These are phyloP conservation scores for Cladosporium sphaerospermum DNA, from an alignment of 2,329 filamentous ascomycete species.

Conservation along the genomic window DNA sequence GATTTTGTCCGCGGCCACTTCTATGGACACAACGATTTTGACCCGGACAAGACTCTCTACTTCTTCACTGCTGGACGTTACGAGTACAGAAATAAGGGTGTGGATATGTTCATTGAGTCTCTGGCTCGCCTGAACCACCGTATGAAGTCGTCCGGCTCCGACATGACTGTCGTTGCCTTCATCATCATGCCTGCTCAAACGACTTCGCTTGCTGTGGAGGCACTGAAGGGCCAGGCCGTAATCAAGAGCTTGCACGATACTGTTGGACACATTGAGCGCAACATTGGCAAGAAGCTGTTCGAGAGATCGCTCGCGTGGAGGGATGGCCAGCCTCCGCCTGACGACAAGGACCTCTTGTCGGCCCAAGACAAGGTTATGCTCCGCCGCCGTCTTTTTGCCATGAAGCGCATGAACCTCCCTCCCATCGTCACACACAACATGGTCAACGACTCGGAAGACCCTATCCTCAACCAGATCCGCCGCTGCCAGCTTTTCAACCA, in stretches of 20 bases:
- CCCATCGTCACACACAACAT: slow-evolving; percentile 99
- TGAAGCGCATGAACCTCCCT: slow-evolving; percentile 86
- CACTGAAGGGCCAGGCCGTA: slow-evolving; percentile 91
- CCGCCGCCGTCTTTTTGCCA: slow-evolving; percentile 84
- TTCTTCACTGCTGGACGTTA: slow-evolving; percentile 97
- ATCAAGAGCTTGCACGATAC: slow-evolving; percentile 95
- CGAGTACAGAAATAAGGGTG: slow-evolving; percentile 96
- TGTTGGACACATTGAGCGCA: slow-evolving; percentile 83
- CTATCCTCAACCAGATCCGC: slow-evolving; percentile 90
- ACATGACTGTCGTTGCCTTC: slow-evolving; percentile 92
- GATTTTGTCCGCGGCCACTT: slow-evolving; percentile 98
- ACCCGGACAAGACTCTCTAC: slow-evolving; percentile 93
- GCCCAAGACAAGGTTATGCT: slow-evolving; percentile 88
- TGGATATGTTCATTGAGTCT: slow-evolving; percentile 99
- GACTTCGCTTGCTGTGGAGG: slow-evolving; percentile 88
- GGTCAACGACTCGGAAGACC: slow-evolving; percentile 88
- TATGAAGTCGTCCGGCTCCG: slow-evolving; percentile 76
- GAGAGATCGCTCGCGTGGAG: slow-evolving; percentile 93
- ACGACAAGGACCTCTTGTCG: slow-evolving; percentile 93
- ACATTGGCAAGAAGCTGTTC: slow-evolving; percentile 88
- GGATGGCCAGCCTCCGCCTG: slow-evolving; percentile 85
- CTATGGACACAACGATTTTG: slow-evolving; percentile 96
- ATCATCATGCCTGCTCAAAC: slow-evolving; percentile 99
- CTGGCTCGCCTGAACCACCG: slow-evolving; percentile 90
- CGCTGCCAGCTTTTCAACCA: slow-evolving; percentile 97